phyloP scores from a whole-genome alignment of 2,329 filamentous ascomycete species.

The Colletotrichum siamense region DNA sequence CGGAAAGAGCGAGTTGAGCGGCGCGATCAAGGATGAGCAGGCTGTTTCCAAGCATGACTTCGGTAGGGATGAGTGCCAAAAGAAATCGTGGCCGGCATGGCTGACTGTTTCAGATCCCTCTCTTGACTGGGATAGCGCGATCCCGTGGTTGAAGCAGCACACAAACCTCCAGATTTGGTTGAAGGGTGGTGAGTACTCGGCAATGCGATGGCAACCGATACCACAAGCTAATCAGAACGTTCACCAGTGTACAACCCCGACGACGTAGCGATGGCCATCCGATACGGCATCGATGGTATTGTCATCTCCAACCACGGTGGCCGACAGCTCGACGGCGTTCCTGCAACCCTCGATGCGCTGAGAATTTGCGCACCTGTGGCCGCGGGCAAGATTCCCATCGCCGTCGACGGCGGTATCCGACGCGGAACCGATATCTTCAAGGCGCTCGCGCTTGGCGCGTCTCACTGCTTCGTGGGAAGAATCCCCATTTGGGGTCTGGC shows the following conservation, averaged over 20 bases:
- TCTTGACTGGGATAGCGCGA: slow-evolving; percentile 49
- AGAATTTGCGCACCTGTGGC: slow-evolving; percentile 47
- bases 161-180: slow-evolving; percentile 54
- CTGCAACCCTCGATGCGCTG: slow-evolving; percentile 40
- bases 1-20: slow-evolving; percentile 24
- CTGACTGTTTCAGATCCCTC: not conserved
- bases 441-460: slow-evolving; percentile 54
- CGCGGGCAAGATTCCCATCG: slow-evolving; percentile 46
- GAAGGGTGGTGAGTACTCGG: not conserved
- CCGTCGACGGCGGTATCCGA: slow-evolving; percentile 61
- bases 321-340: slow-evolving; percentile 52
- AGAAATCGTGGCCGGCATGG: rapidly evolving
- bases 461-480: slow-evolving; percentile 1
- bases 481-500: slow-evolving; percentile 9
- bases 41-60: not conserved
- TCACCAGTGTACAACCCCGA: slow-evolving; percentile 37
- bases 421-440: slow-evolving; percentile 62
- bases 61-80: not conserved
- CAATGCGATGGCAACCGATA: slow-evolving; percentile 34
- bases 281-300: slow-evolving; percentile 65
- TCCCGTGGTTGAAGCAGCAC: slow-evolving; percentile 51
- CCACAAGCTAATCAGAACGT: not conserved
- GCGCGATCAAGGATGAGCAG: not conserved
- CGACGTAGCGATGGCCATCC: slow-evolving; percentile 45
- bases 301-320: slow-evolving; percentile 76